Base-by-base conservation (phyloP, 2,329 filamentous ascomycete species). In the Hypoxylon sp. region DNA sequence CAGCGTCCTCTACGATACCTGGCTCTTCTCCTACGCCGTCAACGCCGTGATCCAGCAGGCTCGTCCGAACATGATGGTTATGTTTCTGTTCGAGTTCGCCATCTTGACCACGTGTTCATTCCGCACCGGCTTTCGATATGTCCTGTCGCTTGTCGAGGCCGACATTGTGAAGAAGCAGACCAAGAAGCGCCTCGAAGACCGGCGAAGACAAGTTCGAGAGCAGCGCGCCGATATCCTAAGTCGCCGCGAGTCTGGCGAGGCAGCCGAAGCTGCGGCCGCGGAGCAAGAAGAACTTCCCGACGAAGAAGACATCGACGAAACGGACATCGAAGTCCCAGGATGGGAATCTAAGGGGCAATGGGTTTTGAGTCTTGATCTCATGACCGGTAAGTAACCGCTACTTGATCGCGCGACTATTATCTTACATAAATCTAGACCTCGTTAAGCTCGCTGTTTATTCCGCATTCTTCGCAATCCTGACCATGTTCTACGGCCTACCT, bases 11-110 rank as follows among this genome's bases (percentile, higher is more conserved):
- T 97, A 96, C 77, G 90, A 97, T 71, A 73, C 87, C 20, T 88
- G 83, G 72, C 87, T 99, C 77, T 86, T 97, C 64, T 83, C 83
- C 45, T 97, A 97, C 73, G 88, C 90, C 56, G 82, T 96, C 60
- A 85, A 87, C 23, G 91, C 89, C 0, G 93, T 98, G 26, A 87
- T 97, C 46, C 87, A 90, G 55, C 88, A 96, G 72, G 91, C 94
- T 2, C 84, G 90, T n/a, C 92, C 94, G 0, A 95, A 96, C 57
- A 98, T 99, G 90, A 99, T 98, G 92, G 92, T 99, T 62, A 98
- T 99, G 92, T 99, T 99, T 70, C 87, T 96, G 4, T 99, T 99
- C 68, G 95, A 99, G 74, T 98, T 98, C 71, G 93, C 94, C 31
- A 88, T 99, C 38, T 78, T 98, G 58, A 83, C 87, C 2, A 88